These are phyloP conservation scores for Microsporum canis DNA, from an alignment of 2,329 filamentous ascomycete species.

Conservation along the genomic window DNA sequence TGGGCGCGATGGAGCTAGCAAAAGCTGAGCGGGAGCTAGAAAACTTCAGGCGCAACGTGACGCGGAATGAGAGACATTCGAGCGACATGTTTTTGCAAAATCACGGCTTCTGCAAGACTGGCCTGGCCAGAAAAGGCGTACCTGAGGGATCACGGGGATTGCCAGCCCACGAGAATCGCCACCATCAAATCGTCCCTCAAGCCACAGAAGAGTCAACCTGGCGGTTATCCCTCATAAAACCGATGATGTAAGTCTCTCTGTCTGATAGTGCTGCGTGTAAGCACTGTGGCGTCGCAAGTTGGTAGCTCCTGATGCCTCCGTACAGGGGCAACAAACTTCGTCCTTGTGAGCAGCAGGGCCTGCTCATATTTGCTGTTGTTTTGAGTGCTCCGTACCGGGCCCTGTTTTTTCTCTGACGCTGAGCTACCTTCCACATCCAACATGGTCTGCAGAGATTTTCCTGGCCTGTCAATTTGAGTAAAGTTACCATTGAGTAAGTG, in stretches of 20 bases:
- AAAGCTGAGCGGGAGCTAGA: slow-evolving; percentile 3
- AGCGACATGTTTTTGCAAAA: background rate
- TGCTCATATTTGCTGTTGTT: background rate
- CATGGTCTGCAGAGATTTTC: background rate
- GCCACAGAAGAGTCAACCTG: background rate
- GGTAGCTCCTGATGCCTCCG: background rate
- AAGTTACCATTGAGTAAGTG: background rate
- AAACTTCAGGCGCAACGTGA: background rate
- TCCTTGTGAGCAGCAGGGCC: background rate
- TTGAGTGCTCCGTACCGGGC: background rate
- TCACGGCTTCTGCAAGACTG: background rate
- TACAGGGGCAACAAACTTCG: background rate
- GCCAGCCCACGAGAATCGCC: background rate
- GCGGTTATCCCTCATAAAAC: no score
- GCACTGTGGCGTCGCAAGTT: background rate
- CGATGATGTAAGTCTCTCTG: background rate
- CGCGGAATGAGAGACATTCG: background rate
- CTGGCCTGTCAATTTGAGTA: background rate
- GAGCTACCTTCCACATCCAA: slow-evolving; percentile 1
- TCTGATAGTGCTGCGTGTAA: background rate
- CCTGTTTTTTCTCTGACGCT: background rate
- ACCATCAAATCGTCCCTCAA: background rate
- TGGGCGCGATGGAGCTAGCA: background rate
- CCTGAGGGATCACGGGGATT: background rate
- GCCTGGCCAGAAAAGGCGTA: background rate